phyloP scores from a whole-genome alignment of 768 basidiomycete species.

The Hericium alpestre region DNA sequence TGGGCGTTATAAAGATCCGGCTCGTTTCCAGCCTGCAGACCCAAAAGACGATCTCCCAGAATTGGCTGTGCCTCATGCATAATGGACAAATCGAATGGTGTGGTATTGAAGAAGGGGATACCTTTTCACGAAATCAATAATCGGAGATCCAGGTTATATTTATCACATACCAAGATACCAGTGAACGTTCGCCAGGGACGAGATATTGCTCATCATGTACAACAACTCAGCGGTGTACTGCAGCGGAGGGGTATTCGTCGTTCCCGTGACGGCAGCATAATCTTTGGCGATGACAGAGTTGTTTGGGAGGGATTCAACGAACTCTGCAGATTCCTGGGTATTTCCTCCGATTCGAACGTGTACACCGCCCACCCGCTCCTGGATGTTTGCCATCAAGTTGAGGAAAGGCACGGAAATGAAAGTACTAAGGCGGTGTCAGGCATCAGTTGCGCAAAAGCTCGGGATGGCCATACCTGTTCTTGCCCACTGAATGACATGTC shows the following conservation, averaged over 20 bases:
- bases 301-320: conserved; percentile 40
- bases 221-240: conserved; percentile 57
- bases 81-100: conserved; percentile 40
- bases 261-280: conserved; percentile 22
- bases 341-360: conserved; percentile 72
- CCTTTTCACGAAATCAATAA: conserved; percentile 19
- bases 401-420: conserved; percentile 54
- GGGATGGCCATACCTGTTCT: conserved; percentile 33
- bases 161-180: conserved; percentile 46
- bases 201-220: conserved; percentile 52
- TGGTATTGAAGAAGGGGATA: conserved; percentile 59
- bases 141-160: not conserved
- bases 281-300: conserved; percentile 43
- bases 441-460: not conserved
- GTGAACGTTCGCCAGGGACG: conserved; percentile 43
- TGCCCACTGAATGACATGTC: conserved; percentile 31
- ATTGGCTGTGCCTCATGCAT: conserved; percentile 50
- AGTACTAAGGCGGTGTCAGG: conserved; percentile 24
- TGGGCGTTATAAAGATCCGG: conserved; percentile 55
- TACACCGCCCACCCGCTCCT: conserved; percentile 49
- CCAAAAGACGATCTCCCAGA: conserved; percentile 55
- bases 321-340: conserved; percentile 55
- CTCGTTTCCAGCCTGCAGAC: conserved; percentile 66
- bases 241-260: conserved; percentile 61
- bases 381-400: conserved; percentile 71